Base-by-base conservation (phyloP, 1,139 yeast genomes). In the Wickerhamiella pararugosa region DNA sequence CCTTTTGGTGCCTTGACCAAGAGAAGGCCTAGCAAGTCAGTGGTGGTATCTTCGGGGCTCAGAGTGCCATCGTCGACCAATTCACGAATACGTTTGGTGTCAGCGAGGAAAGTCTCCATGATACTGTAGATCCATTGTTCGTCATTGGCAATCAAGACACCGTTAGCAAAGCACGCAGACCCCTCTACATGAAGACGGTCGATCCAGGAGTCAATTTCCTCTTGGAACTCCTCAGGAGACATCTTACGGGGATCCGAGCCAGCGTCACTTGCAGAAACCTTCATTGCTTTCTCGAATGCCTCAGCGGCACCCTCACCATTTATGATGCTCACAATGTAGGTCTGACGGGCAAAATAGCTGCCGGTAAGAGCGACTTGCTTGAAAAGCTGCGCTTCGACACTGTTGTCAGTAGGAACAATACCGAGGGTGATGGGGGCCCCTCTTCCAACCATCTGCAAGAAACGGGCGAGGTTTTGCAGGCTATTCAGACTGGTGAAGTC, bases 381-480 rank as follows among this genome's bases (percentile, higher is more conserved):
- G n/a, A 43, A 40, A 6, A 30, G 9, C 8, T 32, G 10, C 5
- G 45, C 32, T 6, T 51, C 50, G 10, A 44, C 45, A 10, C 55
- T 49, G 25, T 51, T 46, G 6, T 60, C 61, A 2, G 81, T 49
- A 0, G 97, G 94, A 26, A 90, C 62, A 2, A 90, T 49, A 3
- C 96, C 98, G 44, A 90, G 56, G 56, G 87, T 82, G 50, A 86
- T 79, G 0, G 95, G 86, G 11, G 81, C 66, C 1, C 76, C 75
- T 34, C 73, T 68, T 28, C 71, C 51, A 3, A 60, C 46, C 29
- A 64, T 43, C 27, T 75, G 57, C 15, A 81, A 67, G 1, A 74
- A 62, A 32, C 50, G 54, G 32, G 71, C 67, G 1, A 76, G 55
- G 34, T 75, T 57, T 4, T 75, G 67, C 58, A 46, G 70, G 52